Base-by-base conservation (phyloP, 352 stramenopile species). In the Phytopythium kandeliae region DNA sequence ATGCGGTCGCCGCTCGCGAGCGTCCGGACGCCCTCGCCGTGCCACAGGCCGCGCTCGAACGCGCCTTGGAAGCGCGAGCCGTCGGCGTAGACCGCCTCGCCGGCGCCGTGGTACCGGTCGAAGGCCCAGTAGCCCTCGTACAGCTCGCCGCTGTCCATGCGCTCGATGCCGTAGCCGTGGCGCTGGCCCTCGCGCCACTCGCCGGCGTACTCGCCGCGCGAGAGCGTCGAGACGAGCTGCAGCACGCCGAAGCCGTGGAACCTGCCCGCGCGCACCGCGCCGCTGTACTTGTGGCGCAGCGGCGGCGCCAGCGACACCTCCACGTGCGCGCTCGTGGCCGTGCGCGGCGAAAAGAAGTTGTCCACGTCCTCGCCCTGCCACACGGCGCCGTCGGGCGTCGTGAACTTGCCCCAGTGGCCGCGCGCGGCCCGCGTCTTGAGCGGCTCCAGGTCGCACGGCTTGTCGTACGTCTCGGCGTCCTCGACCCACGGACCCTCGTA, bases 401-500 rank as follows among this genome's bases (percentile, higher is more conserved):
- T 86, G 56, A 92, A 89, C 48, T 86, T 87, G 10, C 82, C 82
- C 74, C 77, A 92, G 54, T 89, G 79, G 16, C 60, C 69, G 9
- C 48, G 30, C 0, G 49, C 26, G 16, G 42, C 51, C 33, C 63
- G 63, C 3, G 81, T 89, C 44, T 92, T 90, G 33, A 63, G 64
- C 2, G 78, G 75, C 37, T 75, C 69, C 22, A 71, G 62, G 41
- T 74, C 64, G 2, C 53, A 41, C 0, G 67, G 73, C 21, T 86
- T 83, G 25, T 67, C 57, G 36, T 65, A 87, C 17, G 69, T 71
- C 3, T 49, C 44, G 9, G 51, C 54, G 31, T 90, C 73, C 48
- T 91, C 76, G 3, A 89, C 74, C 79, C 79, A 92, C 13, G 82
- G 82, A 0, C 82, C 82, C 74, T 91, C 82, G 49, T 92, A 92